A percentile compares a stretch with the other conserved stretches of the same genome.
phyloP scores from a whole-genome alignment of 495 filamentous ascomycete species.

The Xylaria cubensis region DNA sequence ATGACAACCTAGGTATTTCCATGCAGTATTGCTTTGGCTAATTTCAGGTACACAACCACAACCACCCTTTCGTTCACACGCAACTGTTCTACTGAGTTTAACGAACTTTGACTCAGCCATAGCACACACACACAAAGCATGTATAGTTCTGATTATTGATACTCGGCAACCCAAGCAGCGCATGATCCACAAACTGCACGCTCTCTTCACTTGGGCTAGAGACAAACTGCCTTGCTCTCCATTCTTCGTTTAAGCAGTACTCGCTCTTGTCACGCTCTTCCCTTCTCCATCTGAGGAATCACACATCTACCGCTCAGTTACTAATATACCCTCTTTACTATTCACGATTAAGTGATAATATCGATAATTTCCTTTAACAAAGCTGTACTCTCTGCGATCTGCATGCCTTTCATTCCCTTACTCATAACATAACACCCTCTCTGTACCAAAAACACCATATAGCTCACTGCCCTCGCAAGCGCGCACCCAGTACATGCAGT shows the following conservation, averaged over 20 bases:
- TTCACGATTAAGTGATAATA: neutral
- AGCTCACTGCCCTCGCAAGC: neutral
- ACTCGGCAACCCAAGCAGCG: neutral
- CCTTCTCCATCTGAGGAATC: neutral
- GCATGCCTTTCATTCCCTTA: neutral
- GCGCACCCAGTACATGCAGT: neutral
- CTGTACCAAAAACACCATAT: neutral
- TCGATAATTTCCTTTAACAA: neutral
- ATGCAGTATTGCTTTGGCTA: neutral
- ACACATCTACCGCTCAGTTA: neutral
- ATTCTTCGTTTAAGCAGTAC: neutral
- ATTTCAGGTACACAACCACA: neutral
- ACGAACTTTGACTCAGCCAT: neutral
- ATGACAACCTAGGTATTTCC: neutral
- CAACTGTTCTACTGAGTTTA: neutral
- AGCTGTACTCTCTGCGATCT: neutral
- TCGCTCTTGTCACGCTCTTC: neutral
- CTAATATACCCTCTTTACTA: neutral
- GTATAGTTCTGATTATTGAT: neutral
- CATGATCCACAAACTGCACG: neutral
- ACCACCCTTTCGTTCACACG: neutral
- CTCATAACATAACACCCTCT: neutral
- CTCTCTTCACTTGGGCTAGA: neutral
- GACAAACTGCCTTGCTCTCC: neutral
- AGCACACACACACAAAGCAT: neutral